phyloP scores from a whole-genome alignment of 1,139 yeast species.

The Oligophagozyma castellii region DNA sequence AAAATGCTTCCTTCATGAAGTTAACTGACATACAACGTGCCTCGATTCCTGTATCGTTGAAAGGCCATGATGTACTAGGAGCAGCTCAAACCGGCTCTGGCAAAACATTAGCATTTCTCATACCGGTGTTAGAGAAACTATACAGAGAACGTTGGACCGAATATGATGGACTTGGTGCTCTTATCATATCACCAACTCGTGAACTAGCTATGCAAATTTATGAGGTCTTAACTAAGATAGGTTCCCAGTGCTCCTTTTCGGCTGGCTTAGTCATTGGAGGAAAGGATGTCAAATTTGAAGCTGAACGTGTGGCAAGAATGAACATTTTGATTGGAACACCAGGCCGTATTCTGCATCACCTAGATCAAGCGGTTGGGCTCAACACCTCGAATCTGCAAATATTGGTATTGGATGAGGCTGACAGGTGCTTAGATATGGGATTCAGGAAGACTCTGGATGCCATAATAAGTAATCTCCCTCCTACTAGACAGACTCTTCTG shows the following conservation, averaged over 20 bases:
- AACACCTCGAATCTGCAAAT: slow-evolving; percentile 70
- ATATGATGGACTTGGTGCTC: slow-evolving; percentile 84
- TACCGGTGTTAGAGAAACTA: slow-evolving; percentile 69
- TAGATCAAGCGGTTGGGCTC: slow-evolving; percentile 86
- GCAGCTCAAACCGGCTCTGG: slow-evolving; percentile 98
- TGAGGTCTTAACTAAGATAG: slow-evolving; percentile 77
- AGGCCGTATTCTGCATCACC: slow-evolving; percentile 84
- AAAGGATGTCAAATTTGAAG: slow-evolving; percentile 77
- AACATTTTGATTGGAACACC: slow-evolving; percentile 93
- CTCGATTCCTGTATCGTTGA: slow-evolving; percentile 63
- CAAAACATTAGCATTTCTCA: slow-evolving; percentile 79
- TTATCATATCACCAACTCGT: slow-evolving; percentile 85
- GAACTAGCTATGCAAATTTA: slow-evolving; percentile 90
- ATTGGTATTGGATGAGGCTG: slow-evolving; percentile 89
- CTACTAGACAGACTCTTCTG: slow-evolving; percentile 73
- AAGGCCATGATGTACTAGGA: slow-evolving; percentile 75
- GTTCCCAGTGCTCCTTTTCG: slow-evolving; percentile 64
- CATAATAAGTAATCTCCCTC: slow-evolving; percentile 71
- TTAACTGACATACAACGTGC: slow-evolving; percentile 79
- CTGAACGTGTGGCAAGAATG: slow-evolving; percentile 69
- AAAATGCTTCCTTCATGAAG: slow-evolving; percentile 54
- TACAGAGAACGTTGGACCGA: slow-evolving; percentile 71
- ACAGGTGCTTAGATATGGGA: slow-evolving; percentile 93
- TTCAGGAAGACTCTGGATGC: slow-evolving; percentile 81
- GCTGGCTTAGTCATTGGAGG: slow-evolving; percentile 98